These are phyloP conservation scores for Echites panduratus DNA, from an alignment of 257 asterid genomes.

Conservation along the genomic window DNA sequence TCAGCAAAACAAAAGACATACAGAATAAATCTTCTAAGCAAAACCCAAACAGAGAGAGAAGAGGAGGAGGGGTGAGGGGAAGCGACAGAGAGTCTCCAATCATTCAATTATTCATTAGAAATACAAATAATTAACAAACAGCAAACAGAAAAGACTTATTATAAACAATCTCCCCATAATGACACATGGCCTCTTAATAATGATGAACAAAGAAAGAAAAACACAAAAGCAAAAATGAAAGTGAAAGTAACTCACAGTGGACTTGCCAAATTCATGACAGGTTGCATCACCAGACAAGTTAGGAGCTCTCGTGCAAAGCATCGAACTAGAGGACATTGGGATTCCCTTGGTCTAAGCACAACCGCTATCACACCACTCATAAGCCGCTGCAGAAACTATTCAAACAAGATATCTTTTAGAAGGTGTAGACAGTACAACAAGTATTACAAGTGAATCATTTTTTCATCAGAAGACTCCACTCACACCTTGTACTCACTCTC, in stretches of 20 bases:
- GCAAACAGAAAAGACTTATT: not conserved
- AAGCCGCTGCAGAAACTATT: constrained; percentile 87
- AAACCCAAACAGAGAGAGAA: no score
- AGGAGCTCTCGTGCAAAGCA: constrained; percentile 91
- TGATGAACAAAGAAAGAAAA: not conserved
- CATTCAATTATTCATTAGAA: not conserved
- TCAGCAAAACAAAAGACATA: not conserved
- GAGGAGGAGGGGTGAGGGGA: no score
- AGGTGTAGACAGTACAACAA: constrained; percentile 17
- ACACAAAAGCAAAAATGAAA: not conserved
- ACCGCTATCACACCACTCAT: constrained; percentile 85
- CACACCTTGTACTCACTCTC: constrained; percentile 99
- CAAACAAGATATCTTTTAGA: constrained; percentile 25
- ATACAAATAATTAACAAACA: not conserved
- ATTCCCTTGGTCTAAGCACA: constrained; percentile 92
- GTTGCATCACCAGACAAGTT: constrained; percentile 92
- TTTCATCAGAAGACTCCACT: constrained; percentile 49
- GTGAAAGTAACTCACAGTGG: constrained; percentile 62
- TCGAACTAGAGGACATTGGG: constrained; percentile 86
- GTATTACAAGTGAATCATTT: constrained; percentile 15
- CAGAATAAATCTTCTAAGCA: not conserved
- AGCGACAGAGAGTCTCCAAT: not conserved
- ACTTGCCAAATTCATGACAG: constrained; percentile 85
- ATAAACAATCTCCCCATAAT: not conserved
- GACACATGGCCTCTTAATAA: not conserved